phyloP scores from a whole-genome alignment of 208 protist genomes.

The Leishmania major region DNA sequence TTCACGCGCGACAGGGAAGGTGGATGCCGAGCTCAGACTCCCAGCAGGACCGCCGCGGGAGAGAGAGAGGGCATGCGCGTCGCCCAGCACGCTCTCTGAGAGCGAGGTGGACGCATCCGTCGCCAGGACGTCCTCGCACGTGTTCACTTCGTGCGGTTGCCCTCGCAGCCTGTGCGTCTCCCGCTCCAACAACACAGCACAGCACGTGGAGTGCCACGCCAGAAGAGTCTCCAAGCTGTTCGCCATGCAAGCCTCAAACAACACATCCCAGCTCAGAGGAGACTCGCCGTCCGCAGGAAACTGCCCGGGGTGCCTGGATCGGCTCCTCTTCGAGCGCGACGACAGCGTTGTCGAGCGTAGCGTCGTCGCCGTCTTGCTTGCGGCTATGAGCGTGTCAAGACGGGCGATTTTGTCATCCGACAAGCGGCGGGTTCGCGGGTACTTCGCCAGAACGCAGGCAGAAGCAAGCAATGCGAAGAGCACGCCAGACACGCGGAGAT shows the following conservation, averaged over 20 bases:
- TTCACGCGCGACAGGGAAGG: not conserved
- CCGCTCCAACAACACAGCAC: constrained; percentile 30
- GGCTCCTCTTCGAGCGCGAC: not conserved
- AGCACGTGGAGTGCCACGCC: constrained; percentile 40
- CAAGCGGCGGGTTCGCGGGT: not conserved
- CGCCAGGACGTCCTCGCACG: not conserved
- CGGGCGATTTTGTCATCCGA: constrained; percentile 20
- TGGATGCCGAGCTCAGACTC: constrained; percentile 22
- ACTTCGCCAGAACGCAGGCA: not conserved
- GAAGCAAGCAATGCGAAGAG: not conserved
- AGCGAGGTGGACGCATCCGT: not conserved
- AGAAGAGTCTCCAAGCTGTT: constrained; percentile 15
- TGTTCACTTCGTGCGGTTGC: not conserved
- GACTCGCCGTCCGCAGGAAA: constrained; percentile 5
- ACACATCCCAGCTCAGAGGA: constrained; percentile 12
- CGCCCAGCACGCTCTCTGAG: not conserved
- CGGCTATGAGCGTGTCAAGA: constrained; percentile 18
- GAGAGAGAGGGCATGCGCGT: not conserved
- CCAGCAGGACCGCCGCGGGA: not conserved
- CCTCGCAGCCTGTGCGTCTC: constrained; percentile 6
- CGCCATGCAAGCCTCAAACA: constrained; percentile 12
- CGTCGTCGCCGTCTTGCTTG: constrained; percentile 8
- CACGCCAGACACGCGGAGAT: constrained; percentile 4
- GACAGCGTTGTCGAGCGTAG: not conserved
- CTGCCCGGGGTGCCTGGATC: not conserved